Evolutionary conservation across 2,329 filamentous ascomycete species (phyloP).

Genomic region (Phyllosticta ampelicida): DNA sequence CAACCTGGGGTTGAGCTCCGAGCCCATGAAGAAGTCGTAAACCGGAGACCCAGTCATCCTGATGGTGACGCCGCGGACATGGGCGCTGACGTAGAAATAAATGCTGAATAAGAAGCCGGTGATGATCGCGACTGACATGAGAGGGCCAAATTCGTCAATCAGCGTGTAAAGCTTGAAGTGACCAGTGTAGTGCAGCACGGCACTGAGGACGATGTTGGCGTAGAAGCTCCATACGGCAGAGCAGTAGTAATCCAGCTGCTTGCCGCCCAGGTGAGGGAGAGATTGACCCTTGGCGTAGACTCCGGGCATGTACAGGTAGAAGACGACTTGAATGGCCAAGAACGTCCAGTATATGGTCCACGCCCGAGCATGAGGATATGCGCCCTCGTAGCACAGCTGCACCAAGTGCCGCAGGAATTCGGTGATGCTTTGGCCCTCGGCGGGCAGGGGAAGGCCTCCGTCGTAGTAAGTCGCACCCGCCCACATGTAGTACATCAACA

Average conservation of each 20-base stretch:
- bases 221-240: slow-evolving; percentile 83
- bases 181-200: slow-evolving; percentile 68
- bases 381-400: slow-evolving; percentile 67
- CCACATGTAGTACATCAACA: slow-evolving; percentile 99
- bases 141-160: slow-evolving; percentile 87
- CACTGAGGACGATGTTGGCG: slow-evolving; percentile 62
- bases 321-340: slow-evolving; percentile 70
- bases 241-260: slow-evolving; percentile 91
- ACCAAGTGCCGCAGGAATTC: slow-evolving; percentile 65
- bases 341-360: slow-evolving; percentile 96
- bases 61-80: slow-evolving; percentile 70
- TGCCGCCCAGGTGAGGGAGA: slow-evolving; percentile 67
- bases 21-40: slow-evolving; percentile 88
- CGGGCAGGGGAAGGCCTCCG: slow-evolving; percentile 63
- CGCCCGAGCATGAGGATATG: slow-evolving; percentile 69
- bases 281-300: slow-evolving; percentile 83
- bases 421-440: slow-evolving; percentile 51
- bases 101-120: slow-evolving; percentile 78
- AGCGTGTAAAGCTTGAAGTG: slow-evolving; percentile 83
- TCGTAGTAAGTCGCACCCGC: slow-evolving; percentile 88
- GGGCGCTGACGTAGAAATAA: slow-evolving; percentile 76
- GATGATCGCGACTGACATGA: slow-evolving; percentile 86
- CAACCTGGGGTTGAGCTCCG: slow-evolving; percentile 76
- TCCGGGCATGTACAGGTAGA: slow-evolving; percentile 79
- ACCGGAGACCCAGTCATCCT: slow-evolving; percentile 78